phyloP scores from a whole-genome alignment of 2,329 filamentous ascomycete genomes.

The Aspergillus melleus region DNA sequence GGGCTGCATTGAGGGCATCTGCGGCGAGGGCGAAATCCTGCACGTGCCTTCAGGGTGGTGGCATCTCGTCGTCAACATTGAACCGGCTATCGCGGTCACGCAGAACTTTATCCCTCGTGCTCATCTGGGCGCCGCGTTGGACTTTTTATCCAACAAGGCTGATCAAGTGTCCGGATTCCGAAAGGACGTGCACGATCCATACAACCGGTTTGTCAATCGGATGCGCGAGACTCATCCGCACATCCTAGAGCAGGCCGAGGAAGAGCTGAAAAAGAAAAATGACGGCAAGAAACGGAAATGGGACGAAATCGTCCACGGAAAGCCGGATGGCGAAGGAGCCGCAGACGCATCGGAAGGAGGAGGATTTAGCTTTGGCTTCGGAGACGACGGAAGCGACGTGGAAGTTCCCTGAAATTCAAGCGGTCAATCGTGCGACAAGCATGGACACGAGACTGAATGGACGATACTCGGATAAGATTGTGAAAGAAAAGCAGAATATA shows the following conservation, averaged over 20 bases:
- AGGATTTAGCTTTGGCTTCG: slow-evolving; percentile 67
- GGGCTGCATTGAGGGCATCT: slow-evolving; percentile 84
- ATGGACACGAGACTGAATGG: background rate
- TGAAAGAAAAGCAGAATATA: background rate
- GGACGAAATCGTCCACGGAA: slow-evolving; percentile 71
- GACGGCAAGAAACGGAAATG: slow-evolving; percentile 77
- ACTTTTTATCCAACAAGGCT: slow-evolving; percentile 76
- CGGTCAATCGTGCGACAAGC: background rate
- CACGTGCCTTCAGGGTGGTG: slow-evolving; percentile 96
- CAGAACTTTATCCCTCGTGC: slow-evolving; percentile 88
- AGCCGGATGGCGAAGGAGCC: slow-evolving; percentile 37
- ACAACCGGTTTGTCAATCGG: slow-evolving; percentile 70
- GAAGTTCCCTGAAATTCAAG: slow-evolving; percentile 45
- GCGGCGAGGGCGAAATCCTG: slow-evolving; percentile 77
- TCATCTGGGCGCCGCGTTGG: slow-evolving; percentile 72
- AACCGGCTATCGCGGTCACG: slow-evolving; percentile 81
- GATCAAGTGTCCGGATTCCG: slow-evolving; percentile 87
- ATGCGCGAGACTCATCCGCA: slow-evolving; percentile 65
- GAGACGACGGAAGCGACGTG: slow-evolving; percentile 55
- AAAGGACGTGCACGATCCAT: slow-evolving; percentile 69
- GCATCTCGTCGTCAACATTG: slow-evolving; percentile 90
- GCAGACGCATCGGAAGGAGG: slow-evolving; percentile 31
- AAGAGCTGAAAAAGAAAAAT: slow-evolving; percentile 63
- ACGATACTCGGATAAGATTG: background rate
- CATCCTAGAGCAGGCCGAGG: slow-evolving; percentile 65